Evolutionary conservation across 805 yeast genomes (phyloP).

Genomic region (Torulaspora gathmanii): DNA sequence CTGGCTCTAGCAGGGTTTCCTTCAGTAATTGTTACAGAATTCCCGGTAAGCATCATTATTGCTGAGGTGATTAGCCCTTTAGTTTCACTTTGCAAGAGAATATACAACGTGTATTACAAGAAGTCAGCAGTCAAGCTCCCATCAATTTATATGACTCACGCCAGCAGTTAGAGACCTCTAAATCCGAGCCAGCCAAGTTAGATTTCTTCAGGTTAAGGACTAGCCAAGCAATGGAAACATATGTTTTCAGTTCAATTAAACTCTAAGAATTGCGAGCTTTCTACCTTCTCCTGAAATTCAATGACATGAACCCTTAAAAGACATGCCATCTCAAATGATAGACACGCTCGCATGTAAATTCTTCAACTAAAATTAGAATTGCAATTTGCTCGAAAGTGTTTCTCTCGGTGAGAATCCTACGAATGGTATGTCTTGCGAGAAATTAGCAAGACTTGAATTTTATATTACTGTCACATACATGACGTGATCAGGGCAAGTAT

Average conservation of each 20-base stretch:
- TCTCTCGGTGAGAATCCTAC: not conserved
- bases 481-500: too few relatives aligned
- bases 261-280: not conserved
- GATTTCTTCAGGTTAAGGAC: not conserved
- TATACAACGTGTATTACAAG: not conserved
- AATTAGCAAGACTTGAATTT: not conserved
- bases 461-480: too few relatives aligned
- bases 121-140: not conserved
- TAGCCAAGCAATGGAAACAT: not conserved
- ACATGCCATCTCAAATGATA: not conserved
- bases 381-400: not conserved
- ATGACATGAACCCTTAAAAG: not conserved
- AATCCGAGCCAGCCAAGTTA: not conserved
- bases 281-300: not conserved
- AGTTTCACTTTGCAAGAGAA: not conserved
- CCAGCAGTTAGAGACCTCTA: not conserved
- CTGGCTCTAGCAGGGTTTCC: not conserved
- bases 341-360: not conserved
- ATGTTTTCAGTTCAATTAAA: not conserved
- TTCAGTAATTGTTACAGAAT: slow-evolving; percentile 15
- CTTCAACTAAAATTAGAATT: not conserved
- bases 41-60: not conserved
- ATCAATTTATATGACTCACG: not conserved
- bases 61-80: not conserved
- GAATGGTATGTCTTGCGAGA: not conserved